Evolutionary conservation across 495 filamentous ascomycete species (phyloP), one percentile per base, ranked within the genome.

Genomic region (Zalerion maritima): DNA sequence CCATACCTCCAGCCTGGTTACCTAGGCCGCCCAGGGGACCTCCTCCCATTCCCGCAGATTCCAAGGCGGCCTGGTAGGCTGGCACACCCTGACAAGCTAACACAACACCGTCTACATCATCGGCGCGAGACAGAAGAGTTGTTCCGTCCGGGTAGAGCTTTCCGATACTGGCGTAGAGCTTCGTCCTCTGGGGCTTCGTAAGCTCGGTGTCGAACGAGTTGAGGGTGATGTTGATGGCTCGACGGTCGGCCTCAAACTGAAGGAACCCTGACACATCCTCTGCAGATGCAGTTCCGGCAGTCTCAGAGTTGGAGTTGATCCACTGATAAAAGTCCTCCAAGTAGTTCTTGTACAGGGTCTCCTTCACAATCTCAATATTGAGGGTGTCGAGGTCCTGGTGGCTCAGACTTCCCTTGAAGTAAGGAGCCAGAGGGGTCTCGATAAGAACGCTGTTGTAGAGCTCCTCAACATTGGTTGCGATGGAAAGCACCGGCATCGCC

Each of bases 341-440:
- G 55, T 99, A 99, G 60, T 92, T 94, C 70, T 96, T 96, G 68
- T 94, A 99, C 24, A 99, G 66, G 7, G 91, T 99, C 56, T 99
- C 96, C 28, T 91, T 78, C 26, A 99, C 75, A 47, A 99, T 99
- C 61, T 99, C 89, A 46, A 99, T 99, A 59, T 99, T 99, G 49
- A 96, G 62, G 66, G 96, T 91, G 57, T 99, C 89, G 35, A 99
- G 67, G 48, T 99, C 89, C 50, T 92, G 83, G 50, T 92, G 84
- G 52, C 76, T 86, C 21, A 99, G 63, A 38, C 79, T 89, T 35
- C 80, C 76, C 58, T 96, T 96, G 71, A 99, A 99, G 57, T 93
- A 99, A 11, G 82, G 73, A 23, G 86, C 89, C 21, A 99, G 63
- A 2, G 89, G 91, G 6, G 89, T 96, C 59, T 99, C 89, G 37